Evolutionary conservation across 2,329 filamentous ascomycete species (phyloP), one percentile per base, ranked within the genome.

Genomic region (Aspergillus sp.): DNA sequence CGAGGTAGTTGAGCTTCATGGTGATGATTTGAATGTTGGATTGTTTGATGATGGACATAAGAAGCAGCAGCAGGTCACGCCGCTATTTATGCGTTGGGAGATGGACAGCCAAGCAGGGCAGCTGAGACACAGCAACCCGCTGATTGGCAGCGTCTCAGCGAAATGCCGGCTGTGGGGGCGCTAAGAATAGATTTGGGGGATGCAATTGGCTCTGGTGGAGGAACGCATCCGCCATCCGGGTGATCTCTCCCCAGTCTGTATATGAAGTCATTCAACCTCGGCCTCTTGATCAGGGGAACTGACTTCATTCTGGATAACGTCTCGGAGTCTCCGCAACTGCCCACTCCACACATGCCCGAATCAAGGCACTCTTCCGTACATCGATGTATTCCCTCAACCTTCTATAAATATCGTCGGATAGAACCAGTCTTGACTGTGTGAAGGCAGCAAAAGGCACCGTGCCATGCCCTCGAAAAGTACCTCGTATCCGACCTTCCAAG

Each of bases 1-100:
- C 17, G 49, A 72, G 43, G 67, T 63, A 69, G 61, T 66, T 71
- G 68, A 73, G 50, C 64, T 71, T 72, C 72, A 74, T 75, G 54
- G 54, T 72, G 66, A 53, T 38, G 34, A 38, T 28, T 28, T 41
- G 23, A 41, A 7, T 38, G 31, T 11, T 38, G 5, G 34, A 41
- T 41, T 41, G 34, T 41, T 15, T 41, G 34, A 17, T 41, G 34
- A 41, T 41, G 34, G 13, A 41, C 13, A 41, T 1, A 5, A 41
- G 34, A 15, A 13, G 9, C 11, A 15, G 34, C 13, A 11, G 34
- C 11, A 41, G 34, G 11, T 15, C 11, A 41, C 34, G 34, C 9
- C 4, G 34, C 34, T 41, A 41, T 41, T 41, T 41, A 41, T 41
- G 34, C 34, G 4, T 41, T 15, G 8, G 1, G 3, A 15, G 34